Percentiles rank a stretch among this genome's conserved stretches.
Conservation (phyloP, 257 asterid species). For the Nemophila menziesii region DNA sequence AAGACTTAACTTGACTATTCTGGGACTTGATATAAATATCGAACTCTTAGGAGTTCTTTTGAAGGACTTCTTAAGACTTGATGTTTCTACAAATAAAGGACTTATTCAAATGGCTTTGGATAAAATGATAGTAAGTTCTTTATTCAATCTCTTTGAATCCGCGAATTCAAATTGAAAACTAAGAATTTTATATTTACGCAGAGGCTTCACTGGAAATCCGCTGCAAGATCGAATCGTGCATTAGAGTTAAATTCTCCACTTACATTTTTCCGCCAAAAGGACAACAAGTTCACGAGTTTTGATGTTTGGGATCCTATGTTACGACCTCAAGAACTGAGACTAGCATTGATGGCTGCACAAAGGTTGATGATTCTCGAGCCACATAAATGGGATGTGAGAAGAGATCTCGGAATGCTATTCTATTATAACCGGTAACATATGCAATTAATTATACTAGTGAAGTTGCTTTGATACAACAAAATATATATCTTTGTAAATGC, state of each 20-base stretch:
- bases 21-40: slow-evolving; percentile 84
- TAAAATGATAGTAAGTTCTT: slow-evolving; percentile 69
- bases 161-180: too few species aligned
- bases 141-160: not conserved
- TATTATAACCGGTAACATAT: too few species aligned
- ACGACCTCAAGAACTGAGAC: slow-evolving; percentile 92
- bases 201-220: slow-evolving; percentile 98
- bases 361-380: too few species aligned
- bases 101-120: slow-evolving; percentile 85
- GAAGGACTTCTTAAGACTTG: too few species aligned
- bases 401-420: too few species aligned
- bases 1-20: slow-evolving; percentile 76
- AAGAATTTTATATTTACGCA: too few species aligned
- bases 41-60: too few species aligned
- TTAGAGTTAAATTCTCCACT: slow-evolving; percentile 89
- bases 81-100: slow-evolving; percentile 76
- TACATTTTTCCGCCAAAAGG: slow-evolving; percentile 43
- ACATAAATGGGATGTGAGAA: too few species aligned
- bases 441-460: too few species aligned
- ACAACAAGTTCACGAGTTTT: slow-evolving; percentile 29
- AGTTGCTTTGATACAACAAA: too few species aligned
- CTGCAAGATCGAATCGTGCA: slow-evolving; percentile 68
- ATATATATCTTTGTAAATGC: too few species aligned
- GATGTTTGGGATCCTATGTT: slow-evolving; percentile 48
- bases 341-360: too few species aligned